Evolutionary conservation across 225 moss, liverwort and hornwort species (phyloP).

Genomic region (Marchantia paleacea): DNA sequence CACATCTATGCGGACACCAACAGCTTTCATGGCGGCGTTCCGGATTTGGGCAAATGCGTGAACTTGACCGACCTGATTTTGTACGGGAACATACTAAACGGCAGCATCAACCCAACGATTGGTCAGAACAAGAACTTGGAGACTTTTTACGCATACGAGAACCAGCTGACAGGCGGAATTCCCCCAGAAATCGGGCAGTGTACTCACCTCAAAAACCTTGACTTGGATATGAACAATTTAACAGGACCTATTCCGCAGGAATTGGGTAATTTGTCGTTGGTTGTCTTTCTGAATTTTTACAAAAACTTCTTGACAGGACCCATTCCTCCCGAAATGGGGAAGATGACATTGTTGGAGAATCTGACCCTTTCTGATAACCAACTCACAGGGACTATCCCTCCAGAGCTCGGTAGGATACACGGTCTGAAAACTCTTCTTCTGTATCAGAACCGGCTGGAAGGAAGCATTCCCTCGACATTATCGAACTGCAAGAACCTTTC

Average conservation of each 20-base stretch:
- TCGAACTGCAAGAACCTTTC: constrained; percentile 16
- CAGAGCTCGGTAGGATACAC: not conserved
- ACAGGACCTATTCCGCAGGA: constrained; percentile 20
- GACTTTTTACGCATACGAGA: not conserved
- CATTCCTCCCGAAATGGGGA: constrained; percentile 35
- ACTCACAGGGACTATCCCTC: constrained; percentile 14
- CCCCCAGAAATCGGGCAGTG: constrained; percentile 17
- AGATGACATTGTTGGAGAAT: constrained; percentile 4
- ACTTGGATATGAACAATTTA: constrained; percentile 7
- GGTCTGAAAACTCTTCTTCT: constrained; percentile 1
- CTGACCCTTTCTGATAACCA: not conserved
- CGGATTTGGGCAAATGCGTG: not conserved
- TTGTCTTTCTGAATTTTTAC: constrained; percentile 14
- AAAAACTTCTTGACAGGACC: constrained; percentile 13
- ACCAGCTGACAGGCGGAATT: constrained; percentile 13
- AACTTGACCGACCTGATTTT: constrained; percentile 11
- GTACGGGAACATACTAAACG: constrained; percentile 10
- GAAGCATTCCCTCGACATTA: constrained; percentile 8
- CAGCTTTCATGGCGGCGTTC: constrained; percentile 11
- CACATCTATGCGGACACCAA: constrained; percentile 16
- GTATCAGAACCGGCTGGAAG: constrained; percentile 10
- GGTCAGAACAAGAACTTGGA: not conserved
- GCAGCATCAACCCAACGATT: constrained; percentile 17
- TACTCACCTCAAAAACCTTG: not conserved
- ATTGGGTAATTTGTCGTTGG: constrained; percentile 9